Percentiles rank a stretch among this genome's conserved stretches.
These are phyloP conservation scores for Inga laurina DNA, from an alignment of 306 rosid species.

Conservation along the genomic window DNA sequence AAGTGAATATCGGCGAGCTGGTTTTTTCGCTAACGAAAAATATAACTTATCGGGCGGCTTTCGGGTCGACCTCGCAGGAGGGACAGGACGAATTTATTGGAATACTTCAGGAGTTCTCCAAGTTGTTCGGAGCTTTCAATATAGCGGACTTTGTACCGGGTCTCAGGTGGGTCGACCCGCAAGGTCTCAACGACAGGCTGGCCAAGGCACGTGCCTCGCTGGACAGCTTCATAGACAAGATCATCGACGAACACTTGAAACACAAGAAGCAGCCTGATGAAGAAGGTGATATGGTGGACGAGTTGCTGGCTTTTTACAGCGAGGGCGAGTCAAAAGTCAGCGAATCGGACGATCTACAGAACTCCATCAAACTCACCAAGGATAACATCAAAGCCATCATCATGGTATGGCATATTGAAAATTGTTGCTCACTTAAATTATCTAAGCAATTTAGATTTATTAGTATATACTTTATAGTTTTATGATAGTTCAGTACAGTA, in stretches of 20 bases:
- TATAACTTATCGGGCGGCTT: slow-evolving; percentile 77
- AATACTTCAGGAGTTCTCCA: slow-evolving; percentile 80
- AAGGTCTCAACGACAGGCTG: slow-evolving; percentile 59
- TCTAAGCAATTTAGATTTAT: not conserved
- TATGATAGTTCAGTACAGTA: not conserved
- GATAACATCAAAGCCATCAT: slow-evolving; percentile 92
- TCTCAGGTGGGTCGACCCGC: slow-evolving; percentile 67
- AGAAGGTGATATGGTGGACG: slow-evolving; percentile 88
- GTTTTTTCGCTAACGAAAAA: slow-evolving; percentile 68
- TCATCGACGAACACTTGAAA: slow-evolving; percentile 65
- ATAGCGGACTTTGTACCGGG: slow-evolving; percentile 70
- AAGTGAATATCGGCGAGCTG: slow-evolving; percentile 63
- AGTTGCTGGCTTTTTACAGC: slow-evolving; percentile 70
- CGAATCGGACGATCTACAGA: slow-evolving; percentile 49
- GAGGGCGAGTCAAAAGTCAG: slow-evolving; percentile 41
- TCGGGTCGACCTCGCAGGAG: slow-evolving; percentile 56
- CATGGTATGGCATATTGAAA: slow-evolving; percentile 49
- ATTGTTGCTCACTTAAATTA: not conserved
- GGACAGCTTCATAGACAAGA: slow-evolving; percentile 68
- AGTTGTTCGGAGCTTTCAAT: slow-evolving; percentile 84
- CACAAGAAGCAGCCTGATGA: slow-evolving; percentile 32
- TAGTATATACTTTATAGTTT: not conserved
- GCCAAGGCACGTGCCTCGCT: slow-evolving; percentile 53
- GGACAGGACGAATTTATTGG: slow-evolving; percentile 78
- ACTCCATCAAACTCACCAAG: slow-evolving; percentile 66